Evolutionary conservation across 1,284 basidiomycete genomes (phyloP).

Genomic region (Mycena sp.): DNA sequence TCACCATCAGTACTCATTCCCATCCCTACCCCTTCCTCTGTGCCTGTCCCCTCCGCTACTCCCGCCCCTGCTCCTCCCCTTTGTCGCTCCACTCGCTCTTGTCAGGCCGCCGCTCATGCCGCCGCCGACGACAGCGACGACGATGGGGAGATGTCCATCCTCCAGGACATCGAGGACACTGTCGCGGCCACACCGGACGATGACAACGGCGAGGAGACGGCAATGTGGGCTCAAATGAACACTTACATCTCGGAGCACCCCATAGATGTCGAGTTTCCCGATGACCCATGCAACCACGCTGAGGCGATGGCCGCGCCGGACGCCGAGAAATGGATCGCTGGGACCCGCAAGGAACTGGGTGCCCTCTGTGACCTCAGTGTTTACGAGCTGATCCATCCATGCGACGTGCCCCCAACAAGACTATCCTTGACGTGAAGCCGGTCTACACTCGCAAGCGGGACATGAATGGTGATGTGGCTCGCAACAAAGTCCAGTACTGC

Average conservation of each 20-base stretch:
- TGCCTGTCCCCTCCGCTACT: neutral
- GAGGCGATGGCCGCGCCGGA: constrained; percentile 36
- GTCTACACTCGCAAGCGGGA: constrained; percentile 45
- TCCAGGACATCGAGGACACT: neutral
- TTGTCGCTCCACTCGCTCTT: neutral
- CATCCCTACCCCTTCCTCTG: neutral
- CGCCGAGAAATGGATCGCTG: constrained; percentile 35
- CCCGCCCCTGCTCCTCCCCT: neutral
- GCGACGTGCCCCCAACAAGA: constrained; percentile 33
- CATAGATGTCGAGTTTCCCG: constrained; percentile 9
- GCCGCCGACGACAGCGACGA: neutral
- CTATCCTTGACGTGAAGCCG: constrained; percentile 38
- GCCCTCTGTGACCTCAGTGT: constrained; percentile 38
- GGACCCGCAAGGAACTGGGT: constrained; percentile 34
- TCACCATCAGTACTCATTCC: neutral
- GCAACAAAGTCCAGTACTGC: constrained; percentile 44
- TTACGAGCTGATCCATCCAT: constrained; percentile 40
- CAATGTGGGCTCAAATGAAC: neutral
- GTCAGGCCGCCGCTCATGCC: neutral
- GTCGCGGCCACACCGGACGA: neutral
- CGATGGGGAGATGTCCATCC: neutral
- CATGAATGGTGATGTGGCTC: constrained; percentile 35
- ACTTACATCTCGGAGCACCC: neutral
- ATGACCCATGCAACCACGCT: constrained; percentile 35
- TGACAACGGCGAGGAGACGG: neutral